These are phyloP conservation scores for Arthrocladium fulminans DNA, from an alignment of 2,329 filamentous ascomycete species.

Conservation along the genomic window DNA sequence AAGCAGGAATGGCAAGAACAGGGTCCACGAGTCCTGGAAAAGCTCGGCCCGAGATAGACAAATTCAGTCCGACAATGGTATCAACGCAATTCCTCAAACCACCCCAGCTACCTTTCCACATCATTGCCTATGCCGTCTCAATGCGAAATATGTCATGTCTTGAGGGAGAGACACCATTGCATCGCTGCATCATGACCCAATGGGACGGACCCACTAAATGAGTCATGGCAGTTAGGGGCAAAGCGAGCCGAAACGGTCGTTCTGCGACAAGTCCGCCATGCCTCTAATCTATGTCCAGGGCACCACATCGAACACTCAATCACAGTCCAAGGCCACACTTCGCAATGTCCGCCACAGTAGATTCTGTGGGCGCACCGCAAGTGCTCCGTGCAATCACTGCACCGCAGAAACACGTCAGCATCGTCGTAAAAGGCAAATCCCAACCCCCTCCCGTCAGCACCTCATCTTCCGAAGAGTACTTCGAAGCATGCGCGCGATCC, in stretches of 20 bases:
- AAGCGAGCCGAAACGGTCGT: too few species aligned
- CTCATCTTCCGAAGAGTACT: background rate
- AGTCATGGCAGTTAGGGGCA: too few species aligned
- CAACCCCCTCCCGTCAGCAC: background rate
- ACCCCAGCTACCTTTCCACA: background rate
- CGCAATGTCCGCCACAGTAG: background rate
- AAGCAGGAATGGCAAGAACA: conserved; percentile 97
- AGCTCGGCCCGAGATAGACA: conserved; percentile 74
- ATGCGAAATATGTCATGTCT: too few species aligned
- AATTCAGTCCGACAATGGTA: background rate
- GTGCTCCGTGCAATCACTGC: background rate
- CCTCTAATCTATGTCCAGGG: too few species aligned
- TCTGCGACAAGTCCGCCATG: too few species aligned
- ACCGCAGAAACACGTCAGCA: background rate
- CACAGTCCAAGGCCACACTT: background rate
- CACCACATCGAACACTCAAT: too few species aligned
- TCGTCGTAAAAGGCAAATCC: background rate
- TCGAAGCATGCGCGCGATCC: conserved; percentile 6
- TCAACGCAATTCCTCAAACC: background rate
- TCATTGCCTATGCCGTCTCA: background rate
- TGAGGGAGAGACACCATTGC: too few species aligned
- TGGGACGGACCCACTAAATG: too few species aligned
- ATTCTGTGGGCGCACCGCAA: background rate
- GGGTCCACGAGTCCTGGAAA: conserved; percentile 73
- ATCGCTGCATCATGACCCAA: too few species aligned